Conservation (phyloP, 2,329 filamentous ascomycete genomes). For the Dendryphion nanum region DNA sequence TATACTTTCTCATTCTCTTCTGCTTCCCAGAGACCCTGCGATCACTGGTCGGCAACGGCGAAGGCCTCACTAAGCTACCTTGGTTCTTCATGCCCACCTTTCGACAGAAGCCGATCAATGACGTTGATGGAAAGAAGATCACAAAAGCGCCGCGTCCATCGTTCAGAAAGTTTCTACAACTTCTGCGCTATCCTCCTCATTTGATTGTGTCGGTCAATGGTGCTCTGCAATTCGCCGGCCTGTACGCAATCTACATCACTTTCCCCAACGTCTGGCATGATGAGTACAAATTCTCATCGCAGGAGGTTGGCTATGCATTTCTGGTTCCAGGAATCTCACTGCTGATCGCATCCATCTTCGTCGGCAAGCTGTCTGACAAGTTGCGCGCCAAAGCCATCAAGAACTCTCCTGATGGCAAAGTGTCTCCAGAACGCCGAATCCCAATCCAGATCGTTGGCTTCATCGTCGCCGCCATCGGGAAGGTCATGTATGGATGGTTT, state of each 20-base stretch:
- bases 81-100: conserved; percentile 27
- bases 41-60: conserved; percentile 3
- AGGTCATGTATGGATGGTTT: conserved; percentile 41
- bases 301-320: conserved; percentile 30
- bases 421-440: conserved; percentile 35
- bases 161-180: conserved; percentile 3
- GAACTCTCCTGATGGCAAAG: conserved; percentile 7
- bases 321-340: conserved; percentile 22
- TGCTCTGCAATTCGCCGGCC: conserved; percentile 11
- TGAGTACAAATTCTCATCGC: conserved; percentile 29
- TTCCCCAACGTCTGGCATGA: conserved; percentile 12
- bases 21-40: conserved; percentile 5
- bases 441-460: conserved; percentile 38
- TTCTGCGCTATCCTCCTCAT: conserved; percentile 7
- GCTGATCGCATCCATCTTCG: conserved; percentile 26
- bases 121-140: conserved; percentile 3
- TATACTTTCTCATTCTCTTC: conserved; percentile 8
- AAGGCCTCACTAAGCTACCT: conserved; percentile 11
- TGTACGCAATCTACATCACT: conserved; percentile 11
- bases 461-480: conserved; percentile 30
- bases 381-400: conserved; percentile 15
- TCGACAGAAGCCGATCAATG: conserved; percentile 5
- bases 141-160: conserved; percentile 4
- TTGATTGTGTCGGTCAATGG: conserved; percentile 10
- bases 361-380: conserved; percentile 36